These are phyloP conservation scores for Paraphaeosphaeria minitans DNA, from an alignment of 2,329 filamentous ascomycete species.

Conservation along the genomic window DNA sequence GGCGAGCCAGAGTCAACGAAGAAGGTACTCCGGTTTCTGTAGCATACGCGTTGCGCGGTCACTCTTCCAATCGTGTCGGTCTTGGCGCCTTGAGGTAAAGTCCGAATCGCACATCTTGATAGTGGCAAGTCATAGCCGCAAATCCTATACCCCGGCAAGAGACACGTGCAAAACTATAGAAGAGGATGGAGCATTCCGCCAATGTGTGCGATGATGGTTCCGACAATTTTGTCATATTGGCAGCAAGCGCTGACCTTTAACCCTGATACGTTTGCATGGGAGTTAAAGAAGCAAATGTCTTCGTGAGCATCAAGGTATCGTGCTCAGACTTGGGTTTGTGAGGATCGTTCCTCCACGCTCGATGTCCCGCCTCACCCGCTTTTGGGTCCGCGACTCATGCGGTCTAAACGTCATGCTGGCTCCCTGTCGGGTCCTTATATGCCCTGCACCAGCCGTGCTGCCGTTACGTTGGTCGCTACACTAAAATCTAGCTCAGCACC, in stretches of 20 bases:
- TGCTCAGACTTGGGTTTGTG: neutral
- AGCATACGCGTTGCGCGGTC: neutral
- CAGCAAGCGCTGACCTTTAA: neutral
- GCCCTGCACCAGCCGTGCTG: neutral
- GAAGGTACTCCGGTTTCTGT: neutral
- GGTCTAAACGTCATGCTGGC: conserved; percentile 2
- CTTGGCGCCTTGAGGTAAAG: neutral
- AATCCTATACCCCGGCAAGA: neutral
- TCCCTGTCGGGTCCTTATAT: neutral
- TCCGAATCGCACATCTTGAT: neutral
- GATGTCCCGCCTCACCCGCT: neutral
- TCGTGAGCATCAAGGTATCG: neutral
- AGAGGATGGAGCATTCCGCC: too few relatives aligned
- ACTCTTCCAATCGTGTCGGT: neutral
- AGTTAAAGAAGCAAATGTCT: too few relatives aligned
- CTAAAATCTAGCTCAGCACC: conserved; percentile 1
- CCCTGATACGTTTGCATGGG: neutral
- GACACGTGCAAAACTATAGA: neutral
- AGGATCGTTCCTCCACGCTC: neutral
- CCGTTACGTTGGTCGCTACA: neutral
- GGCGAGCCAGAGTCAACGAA: neutral
- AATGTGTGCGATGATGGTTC: neutral
- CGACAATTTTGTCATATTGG: neutral
- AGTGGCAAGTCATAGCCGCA: neutral
- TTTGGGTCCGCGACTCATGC: neutral